Evolutionary conservation across 139 green algal species (phyloP), one percentile per base, ranked within the genome.

Genomic region (Ettlia oleoabundans): DNA sequence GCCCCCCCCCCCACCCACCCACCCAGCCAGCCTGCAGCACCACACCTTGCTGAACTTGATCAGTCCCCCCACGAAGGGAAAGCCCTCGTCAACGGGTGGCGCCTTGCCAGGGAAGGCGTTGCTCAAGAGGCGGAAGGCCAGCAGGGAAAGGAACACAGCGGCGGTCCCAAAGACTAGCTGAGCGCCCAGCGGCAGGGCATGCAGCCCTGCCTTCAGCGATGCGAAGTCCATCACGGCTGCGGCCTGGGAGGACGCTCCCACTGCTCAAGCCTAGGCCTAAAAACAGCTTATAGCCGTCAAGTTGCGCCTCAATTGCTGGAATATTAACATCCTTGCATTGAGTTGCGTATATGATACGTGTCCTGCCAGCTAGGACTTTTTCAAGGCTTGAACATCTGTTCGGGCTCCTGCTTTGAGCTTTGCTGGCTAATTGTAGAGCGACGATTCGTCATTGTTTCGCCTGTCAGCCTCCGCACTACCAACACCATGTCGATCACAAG

Each of bases 51-150:
- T 51, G 82, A 99, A 99, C 87, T 97, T 96, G 26, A 99, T 43
- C 58, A 99, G 78, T 30, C 97, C 97, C 37, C 97, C 97, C n/a
- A 99, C 85, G 77, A 98, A 94, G 4, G 97, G 97, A 2, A 98
- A 78, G 41, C 90, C 91, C 78, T 96, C 92, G 22, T 97, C 92
- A 0, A 97, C 70, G 0, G 97, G 97, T 1, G 97, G 97, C 24
- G 71, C 52, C 62, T 73, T 88, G 42, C 76, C 76, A 4, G 52
- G 84, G 21, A 90, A 73, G 15, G 38, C 63, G n/a, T 92, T 91
- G 3, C 24, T 43, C 32, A 87, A 43, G 1, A 90, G 22, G 47
- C 86, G 79, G 28, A 91, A 41, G 6, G 88, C 76, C 32, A 92
- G n/a, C 10, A 88, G 43, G 0, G 80, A 62, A n/a, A 91, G 22